Evolutionary conservation across 2,329 filamentous ascomycete genomes (phyloP).

Genomic region (Cyclaneusma minus): DNA sequence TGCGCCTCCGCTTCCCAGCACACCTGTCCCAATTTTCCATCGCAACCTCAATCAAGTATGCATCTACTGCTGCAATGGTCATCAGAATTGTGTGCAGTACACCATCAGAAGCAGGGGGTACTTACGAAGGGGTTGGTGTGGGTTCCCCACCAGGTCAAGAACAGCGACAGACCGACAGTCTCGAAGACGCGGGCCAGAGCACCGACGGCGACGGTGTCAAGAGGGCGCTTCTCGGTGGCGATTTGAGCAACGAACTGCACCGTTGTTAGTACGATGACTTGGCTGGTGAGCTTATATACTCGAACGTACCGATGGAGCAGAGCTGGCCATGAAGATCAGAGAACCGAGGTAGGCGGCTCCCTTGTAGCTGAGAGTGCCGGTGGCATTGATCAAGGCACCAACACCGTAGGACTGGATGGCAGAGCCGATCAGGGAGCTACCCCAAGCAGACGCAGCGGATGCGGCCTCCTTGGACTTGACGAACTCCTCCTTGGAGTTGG

Average conservation of each 20-base stretch:
- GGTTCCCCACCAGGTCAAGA: constrained; percentile 97
- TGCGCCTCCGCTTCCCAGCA: no score
- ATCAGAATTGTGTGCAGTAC: no score
- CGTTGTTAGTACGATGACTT: no score
- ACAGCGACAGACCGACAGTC: constrained; percentile 79
- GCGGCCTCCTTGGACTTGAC: constrained; percentile 83
- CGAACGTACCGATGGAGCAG: constrained; percentile 64
- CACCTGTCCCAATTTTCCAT: no score
- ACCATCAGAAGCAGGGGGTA: no score
- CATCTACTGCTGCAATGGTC: no score
- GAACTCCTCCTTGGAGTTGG: constrained; percentile 96
- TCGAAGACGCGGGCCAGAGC: constrained; percentile 75
- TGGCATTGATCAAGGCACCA: constrained; percentile 83
- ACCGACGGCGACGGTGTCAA: constrained; percentile 80
- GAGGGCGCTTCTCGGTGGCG: constrained; percentile 78
- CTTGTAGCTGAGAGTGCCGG: constrained; percentile 90
- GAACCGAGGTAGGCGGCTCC: constrained; percentile 85
- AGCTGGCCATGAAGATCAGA: constrained; percentile 81
- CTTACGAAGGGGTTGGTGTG: constrained; percentile 85
- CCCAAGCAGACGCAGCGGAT: constrained; percentile 76
- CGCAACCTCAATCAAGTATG: no score
- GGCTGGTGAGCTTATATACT: constrained; percentile 3
- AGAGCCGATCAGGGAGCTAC: constrained; percentile 77
- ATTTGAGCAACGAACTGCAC: constrained; percentile 72
- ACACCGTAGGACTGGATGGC: constrained; percentile 82